Evolutionary conservation across 1,284 basidiomycete genomes (phyloP), one percentile per base, ranked within the genome.

Genomic region (Fomitopsis pinicola): DNA sequence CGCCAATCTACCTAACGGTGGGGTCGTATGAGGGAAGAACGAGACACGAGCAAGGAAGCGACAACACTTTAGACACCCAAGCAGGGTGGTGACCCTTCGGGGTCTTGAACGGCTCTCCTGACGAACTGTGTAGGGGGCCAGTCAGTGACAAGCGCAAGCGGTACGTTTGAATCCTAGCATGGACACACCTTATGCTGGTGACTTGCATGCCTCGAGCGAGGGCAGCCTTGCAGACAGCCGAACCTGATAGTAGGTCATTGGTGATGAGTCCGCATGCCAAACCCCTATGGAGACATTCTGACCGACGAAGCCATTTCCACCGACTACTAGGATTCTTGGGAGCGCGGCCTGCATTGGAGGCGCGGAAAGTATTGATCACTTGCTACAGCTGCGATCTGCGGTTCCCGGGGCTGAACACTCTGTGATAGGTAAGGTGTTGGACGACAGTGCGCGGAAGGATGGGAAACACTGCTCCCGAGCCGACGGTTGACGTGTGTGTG

Each of bases 261-360:
- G 22, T 22, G 10, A 28, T 50, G 19, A 45, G 42, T 45, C 42
- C n/a, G 7, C n/a, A 19, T 8, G 17, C n/a, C 30, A 33, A 22
- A 6, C 3, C 42, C 22, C 42, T 19, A 26, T 26, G 30, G 9
- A 22, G 22, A 59, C 9, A 62, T 48, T 67, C 79, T 63, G 67
- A 92, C 94, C 95, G 66, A 98, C 86, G 78, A 97, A 98, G 14
- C 96, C 95, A 75, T 97, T 97, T 36, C 95, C 95, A 19, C 96
- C 96, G 1, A 97, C 86, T 36, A 98, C 94, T 8, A 96, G 84
- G 62, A 97, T 82, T 71, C 81, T 86, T 64, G 82, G 84, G 64
- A 80, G 65, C 63, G 80, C 66, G 59, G 69, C 61, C 44, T 69
- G 63, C 72, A 72, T 73, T 40, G 26, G 30, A 8, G 30, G 8